Percentiles rank a stretch among this genome's conserved stretches.
These are phyloP conservation scores for Metschnikowia sp. DNA, from an alignment of 805 yeast genomes.

Conservation along the genomic window DNA sequence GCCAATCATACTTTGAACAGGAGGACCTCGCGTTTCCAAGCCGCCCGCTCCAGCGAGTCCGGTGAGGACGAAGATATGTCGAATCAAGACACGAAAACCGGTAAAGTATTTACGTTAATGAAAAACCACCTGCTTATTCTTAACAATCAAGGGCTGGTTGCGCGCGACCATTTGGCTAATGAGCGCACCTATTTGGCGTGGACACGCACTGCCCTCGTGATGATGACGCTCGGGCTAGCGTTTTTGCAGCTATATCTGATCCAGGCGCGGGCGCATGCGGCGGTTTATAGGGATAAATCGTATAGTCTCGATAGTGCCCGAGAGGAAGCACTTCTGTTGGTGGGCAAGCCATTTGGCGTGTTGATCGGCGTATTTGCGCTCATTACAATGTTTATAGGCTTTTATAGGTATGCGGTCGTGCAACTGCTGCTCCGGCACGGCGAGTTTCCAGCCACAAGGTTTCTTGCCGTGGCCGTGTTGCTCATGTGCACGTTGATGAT, in stretches of 20 bases:
- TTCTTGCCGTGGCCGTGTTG: constrained; percentile 7
- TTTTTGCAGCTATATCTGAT: constrained; percentile 54
- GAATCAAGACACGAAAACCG: too few species aligned
- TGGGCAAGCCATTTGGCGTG: constrained; percentile 14
- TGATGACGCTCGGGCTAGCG: constrained; percentile 60
- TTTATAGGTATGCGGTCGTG: constrained; percentile 10
- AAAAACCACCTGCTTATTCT: constrained; percentile 12
- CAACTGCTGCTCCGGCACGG: constrained; percentile 9
- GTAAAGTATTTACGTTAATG: too few species aligned
- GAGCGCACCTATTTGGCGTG: constrained; percentile 65
- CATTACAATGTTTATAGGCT: constrained; percentile 5
- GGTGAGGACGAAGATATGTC: too few species aligned
- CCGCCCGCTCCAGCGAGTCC: too few species aligned
- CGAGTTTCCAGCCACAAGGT: constrained; percentile 14
- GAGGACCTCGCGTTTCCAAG: too few species aligned
- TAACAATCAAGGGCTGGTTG: constrained; percentile 32
- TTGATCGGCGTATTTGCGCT: constrained; percentile 10
- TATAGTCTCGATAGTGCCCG: background rate
- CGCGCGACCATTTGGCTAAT: constrained; percentile 51
- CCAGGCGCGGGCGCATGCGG: constrained; percentile 18
- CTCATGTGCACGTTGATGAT: constrained; percentile 6
- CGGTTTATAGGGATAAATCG: background rate
- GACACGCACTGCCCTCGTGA: constrained; percentile 57
- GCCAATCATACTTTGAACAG: too few species aligned
- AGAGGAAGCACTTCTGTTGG: background rate